These are phyloP conservation scores for Coemansia sp. DNA, from an alignment of 192 early-diverging fungal species.

Conservation along the genomic window DNA sequence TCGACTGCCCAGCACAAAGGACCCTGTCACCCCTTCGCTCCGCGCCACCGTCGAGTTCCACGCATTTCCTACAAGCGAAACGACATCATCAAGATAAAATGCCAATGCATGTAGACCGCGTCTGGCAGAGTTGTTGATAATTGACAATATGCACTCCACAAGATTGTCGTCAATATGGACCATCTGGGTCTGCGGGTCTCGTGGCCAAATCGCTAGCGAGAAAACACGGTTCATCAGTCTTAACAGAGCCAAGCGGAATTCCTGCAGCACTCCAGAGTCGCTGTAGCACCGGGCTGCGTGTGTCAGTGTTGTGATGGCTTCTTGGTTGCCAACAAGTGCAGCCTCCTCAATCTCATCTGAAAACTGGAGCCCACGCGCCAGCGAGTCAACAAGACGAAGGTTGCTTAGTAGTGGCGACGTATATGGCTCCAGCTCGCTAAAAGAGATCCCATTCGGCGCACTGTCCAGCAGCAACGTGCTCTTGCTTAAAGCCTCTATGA, in stretches of 20 bases:
- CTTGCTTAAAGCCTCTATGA: slow-evolving; percentile 13
- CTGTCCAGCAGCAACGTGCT: slow-evolving; percentile 16
- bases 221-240: slow-evolving; percentile 16
- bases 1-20: slow-evolving; percentile 13
- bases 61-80: slow-evolving; percentile 23
- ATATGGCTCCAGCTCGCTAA: slow-evolving; percentile 21
- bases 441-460: slow-evolving; percentile 5
- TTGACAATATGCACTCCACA: slow-evolving; percentile 32
- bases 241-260: slow-evolving; percentile 23
- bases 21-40: not conserved
- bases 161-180: slow-evolving; percentile 19
- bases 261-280: slow-evolving; percentile 16
- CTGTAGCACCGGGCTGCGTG: slow-evolving; percentile 40
- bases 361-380: slow-evolving; percentile 47
- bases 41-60: slow-evolving; percentile 31
- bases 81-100: slow-evolving; percentile 18
- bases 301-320: slow-evolving; percentile 9
- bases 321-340: slow-evolving; percentile 38
- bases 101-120: slow-evolving; percentile 44
- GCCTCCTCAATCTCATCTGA: slow-evolving; percentile 45
- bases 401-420: slow-evolving; percentile 13
- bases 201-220: slow-evolving; percentile 13
- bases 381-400: slow-evolving; percentile 34
- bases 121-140: slow-evolving; percentile 33
- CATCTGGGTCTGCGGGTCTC: slow-evolving; percentile 11